Evolutionary conservation across 352 stramenopile species (phyloP), one percentile per base, ranked within the genome.

Genomic region (Globisporangium viniferum): DNA sequence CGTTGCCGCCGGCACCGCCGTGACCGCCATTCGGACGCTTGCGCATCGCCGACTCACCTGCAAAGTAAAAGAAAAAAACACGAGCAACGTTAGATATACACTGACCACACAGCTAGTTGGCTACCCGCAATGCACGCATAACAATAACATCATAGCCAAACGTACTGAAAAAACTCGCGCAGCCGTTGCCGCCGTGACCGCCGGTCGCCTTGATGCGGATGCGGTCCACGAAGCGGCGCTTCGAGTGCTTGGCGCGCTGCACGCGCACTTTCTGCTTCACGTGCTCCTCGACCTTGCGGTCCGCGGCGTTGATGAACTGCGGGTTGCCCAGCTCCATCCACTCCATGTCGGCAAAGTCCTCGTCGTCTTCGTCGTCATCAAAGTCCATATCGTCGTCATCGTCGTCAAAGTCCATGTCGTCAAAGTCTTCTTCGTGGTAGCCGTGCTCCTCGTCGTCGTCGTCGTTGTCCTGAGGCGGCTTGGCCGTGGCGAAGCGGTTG

Each of bases 181-280:
- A 97, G 48, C 90, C 90, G 69, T 97, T 95, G 69, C 90, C 90
- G 41, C 90, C 90, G 62, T 96, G 86, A 14, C 90, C 90, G 9
- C 89, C 90, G 1, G 85, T 95, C n/a, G 89, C 87, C 55, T 94
- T 93, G 58, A 97, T 89, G 51, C 90, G 83, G 66, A 97, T 94
- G 72, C 88, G 85, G 74, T 97, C 90, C 41, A 97, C 88, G 64
- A 97, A 97, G 69, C 92, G 90, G 15, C 88, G 86, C 82, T 95
- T 96, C 36, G 86, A 91, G 76, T 94, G 88, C 74, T 94, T 86
- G 62, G 85, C 84, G 58, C 88, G 88, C 41, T 83, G 86, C 59
- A 95, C 73, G 61, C 86, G 81, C 58, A 95, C 88, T 64, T 95
- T 95, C 70, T 92, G 82, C 81, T 95, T 95, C 24, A 95, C 83